These are phyloP conservation scores for Aspergillus ochraceoroseus DNA, from an alignment of 2,329 filamentous ascomycete species.

Conservation along the genomic window DNA sequence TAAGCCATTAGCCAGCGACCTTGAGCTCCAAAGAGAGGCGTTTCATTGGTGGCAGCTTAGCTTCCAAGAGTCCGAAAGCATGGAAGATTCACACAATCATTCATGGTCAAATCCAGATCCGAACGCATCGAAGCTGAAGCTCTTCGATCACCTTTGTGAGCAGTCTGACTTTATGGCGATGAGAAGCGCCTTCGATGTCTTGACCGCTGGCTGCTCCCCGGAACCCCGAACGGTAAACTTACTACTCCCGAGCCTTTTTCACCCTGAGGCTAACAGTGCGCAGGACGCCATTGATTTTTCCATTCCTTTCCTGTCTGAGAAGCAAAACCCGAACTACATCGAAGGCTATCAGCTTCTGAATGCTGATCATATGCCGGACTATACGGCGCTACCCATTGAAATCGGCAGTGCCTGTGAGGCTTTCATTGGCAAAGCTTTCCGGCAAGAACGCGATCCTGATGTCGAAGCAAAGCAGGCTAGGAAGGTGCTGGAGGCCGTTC, in stretches of 20 bases:
- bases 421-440: slow-evolving; percentile 27
- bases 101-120: slow-evolving; percentile 3
- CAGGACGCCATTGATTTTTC: slow-evolving; percentile 59
- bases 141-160: slow-evolving; percentile 28
- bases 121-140: slow-evolving; percentile 19
- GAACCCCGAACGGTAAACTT: slow-evolving; percentile 29
- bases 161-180: slow-evolving; percentile 33
- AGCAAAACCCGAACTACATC: slow-evolving; percentile 52
- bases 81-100: slow-evolving; percentile 27
- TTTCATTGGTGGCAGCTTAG: slow-evolving; percentile 66
- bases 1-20: slow-evolving; percentile 49
- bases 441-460: slow-evolving; percentile 16
- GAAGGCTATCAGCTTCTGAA: slow-evolving; percentile 53
- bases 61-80: slow-evolving; percentile 54
- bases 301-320: slow-evolving; percentile 53
- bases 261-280: slow-evolving; percentile 17
- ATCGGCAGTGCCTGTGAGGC: slow-evolving; percentile 33
- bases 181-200: slow-evolving; percentile 36
- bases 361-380: slow-evolving; percentile 47
- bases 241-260: neutral
- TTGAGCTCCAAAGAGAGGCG: slow-evolving; percentile 60
- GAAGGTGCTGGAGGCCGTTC: slow-evolving; percentile 30
- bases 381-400: slow-evolving; percentile 36
- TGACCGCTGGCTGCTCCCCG: slow-evolving; percentile 28
- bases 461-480: slow-evolving; percentile 25